Conservation (phyloP, 768 basidiomycete species). For the Lactifluus subvellereus region DNA sequence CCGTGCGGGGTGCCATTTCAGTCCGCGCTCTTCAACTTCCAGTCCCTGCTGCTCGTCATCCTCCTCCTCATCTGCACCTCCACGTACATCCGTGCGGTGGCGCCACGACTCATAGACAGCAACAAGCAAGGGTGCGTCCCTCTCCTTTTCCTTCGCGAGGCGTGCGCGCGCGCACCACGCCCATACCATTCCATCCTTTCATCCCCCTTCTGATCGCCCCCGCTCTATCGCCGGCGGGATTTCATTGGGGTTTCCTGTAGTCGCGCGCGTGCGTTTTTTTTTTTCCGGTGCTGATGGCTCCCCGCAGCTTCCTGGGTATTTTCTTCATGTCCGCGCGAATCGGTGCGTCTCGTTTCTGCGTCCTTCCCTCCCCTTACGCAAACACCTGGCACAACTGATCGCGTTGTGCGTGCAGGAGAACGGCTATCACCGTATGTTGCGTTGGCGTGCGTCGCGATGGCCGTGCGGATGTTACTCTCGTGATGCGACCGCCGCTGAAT, state of each 20-base stretch:
- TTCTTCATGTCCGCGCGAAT: conserved; percentile 96
- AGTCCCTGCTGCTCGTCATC: conserved; percentile 89
- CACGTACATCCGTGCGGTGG: conserved; percentile 88
- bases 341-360: conserved; percentile 45
- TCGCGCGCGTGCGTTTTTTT: too few relatives aligned
- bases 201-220: background rate
- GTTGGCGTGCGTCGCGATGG: conserved; percentile 91
- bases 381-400: too few relatives aligned
- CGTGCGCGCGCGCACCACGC: background rate
- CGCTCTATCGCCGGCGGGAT: too few relatives aligned
- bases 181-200: background rate
- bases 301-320: conserved; percentile 73
- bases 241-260: too few relatives aligned
- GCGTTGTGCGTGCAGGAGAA: conserved; percentile 54
- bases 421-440: conserved; percentile 94
- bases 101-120: conserved; percentile 84
- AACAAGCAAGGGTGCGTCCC: conserved; percentile 85
- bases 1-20: conserved; percentile 26
- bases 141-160: background rate
- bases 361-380: too few relatives aligned
- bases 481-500: conserved; percentile 22
- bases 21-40: conserved; percentile 98
- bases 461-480: conserved; percentile 56
- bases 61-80: conserved; percentile 94
- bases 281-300: background rate